Evolutionary conservation across 805 yeast species (phyloP).

Genomic region (Vanderwaltozyma verrucispora): DNA sequence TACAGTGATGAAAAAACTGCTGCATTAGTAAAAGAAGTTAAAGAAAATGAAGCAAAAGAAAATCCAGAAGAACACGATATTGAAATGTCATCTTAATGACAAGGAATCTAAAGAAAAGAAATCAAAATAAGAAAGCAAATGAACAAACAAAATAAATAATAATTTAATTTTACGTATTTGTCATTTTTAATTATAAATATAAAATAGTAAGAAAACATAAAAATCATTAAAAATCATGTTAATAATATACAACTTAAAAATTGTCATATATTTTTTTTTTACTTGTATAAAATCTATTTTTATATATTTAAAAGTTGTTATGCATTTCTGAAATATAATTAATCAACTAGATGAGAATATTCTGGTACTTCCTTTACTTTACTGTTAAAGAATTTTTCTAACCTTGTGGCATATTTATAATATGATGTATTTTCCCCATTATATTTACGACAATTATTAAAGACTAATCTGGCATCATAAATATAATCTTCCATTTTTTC

Average conservation of each 20-base stretch:
- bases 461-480: slow-evolving; percentile 77
- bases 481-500: slow-evolving; percentile 84
- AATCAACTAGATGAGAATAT: slow-evolving; percentile 71
- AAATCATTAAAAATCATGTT: slow-evolving; percentile 2
- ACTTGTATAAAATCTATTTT: not conserved
- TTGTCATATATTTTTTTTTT: too few relatives aligned
- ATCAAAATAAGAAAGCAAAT: too few relatives aligned
- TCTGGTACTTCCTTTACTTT: slow-evolving; percentile 89
- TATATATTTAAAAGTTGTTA: not conserved
- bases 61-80: slow-evolving; percentile 26
- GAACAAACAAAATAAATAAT: too few relatives aligned
- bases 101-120: too few relatives aligned
- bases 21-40: slow-evolving; percentile 64
- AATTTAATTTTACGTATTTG: too few relatives aligned
- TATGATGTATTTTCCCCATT: slow-evolving; percentile 93
- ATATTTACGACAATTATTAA: slow-evolving; percentile 85
- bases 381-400: slow-evolving; percentile 77
- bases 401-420: slow-evolving; percentile 85
- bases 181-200: slow-evolving; percentile 1
- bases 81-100: slow-evolving; percentile 28
- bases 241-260: too few relatives aligned
- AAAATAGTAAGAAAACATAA: not conserved
- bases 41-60: slow-evolving; percentile 53
- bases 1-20: slow-evolving; percentile 78
- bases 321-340: slow-evolving; percentile 2